Conservation (phyloP, 2,329 filamentous ascomycete genomes). For the Paracorniculantispora psalliotae region DNA sequence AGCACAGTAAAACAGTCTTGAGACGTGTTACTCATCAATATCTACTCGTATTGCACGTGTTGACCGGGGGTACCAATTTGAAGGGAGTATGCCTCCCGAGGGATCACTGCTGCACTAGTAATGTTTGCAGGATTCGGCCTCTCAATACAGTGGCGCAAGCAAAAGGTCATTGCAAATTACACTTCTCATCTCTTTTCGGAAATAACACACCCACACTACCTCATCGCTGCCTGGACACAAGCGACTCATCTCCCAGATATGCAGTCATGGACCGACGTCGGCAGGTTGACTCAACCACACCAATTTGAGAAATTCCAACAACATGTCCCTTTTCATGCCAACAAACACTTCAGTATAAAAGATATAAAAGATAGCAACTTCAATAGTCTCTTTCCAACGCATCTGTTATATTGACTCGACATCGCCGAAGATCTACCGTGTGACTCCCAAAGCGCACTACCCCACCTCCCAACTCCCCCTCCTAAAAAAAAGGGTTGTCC, state of each 20-base stretch:
- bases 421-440: slow-evolving; percentile 11
- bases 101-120: background rate
- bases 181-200: background rate
- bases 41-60: background rate
- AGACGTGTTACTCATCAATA: background rate
- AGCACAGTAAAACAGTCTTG: no score
- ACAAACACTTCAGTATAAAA: no score
- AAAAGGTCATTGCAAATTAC: background rate
- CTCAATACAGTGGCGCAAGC: background rate
- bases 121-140: background rate
- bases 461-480: slow-evolving; percentile 17
- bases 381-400: background rate
- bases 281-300: background rate
- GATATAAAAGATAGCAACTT: background rate
- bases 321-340: background rate
- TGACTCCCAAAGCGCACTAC: slow-evolving; percentile 3
- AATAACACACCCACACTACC: background rate
- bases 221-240: background rate
- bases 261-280: slow-evolving; percentile 4
- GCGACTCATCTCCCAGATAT: background rate
- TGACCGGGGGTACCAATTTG: background rate
- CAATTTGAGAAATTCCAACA: background rate
- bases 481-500: background rate
- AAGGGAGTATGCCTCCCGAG: background rate
- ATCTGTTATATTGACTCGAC: background rate